Conservation (phyloP, 2,329 filamentous ascomycete species). For the Trichoderma aggressivum region DNA sequence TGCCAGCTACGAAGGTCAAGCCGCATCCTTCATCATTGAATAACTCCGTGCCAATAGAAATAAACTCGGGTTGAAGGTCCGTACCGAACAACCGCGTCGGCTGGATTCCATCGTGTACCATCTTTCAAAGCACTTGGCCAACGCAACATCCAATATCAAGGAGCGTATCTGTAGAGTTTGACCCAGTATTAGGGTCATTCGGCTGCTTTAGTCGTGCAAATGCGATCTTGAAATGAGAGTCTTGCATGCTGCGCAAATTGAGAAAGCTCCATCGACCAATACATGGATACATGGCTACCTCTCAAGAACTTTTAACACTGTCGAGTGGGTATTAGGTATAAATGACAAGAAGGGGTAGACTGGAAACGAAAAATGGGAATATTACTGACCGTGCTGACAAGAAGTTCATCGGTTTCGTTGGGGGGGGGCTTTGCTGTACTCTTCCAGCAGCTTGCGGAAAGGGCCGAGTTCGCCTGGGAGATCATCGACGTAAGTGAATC, state of each 20-base stretch:
- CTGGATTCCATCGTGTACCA: neutral
- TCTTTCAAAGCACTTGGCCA: neutral
- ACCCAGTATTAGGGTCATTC: neutral
- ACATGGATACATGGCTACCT: constrained; percentile 4
- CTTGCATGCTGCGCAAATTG: neutral
- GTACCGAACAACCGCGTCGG: neutral
- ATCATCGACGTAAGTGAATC: neutral
- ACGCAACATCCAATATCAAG: constrained; percentile 1
- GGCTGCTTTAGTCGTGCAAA: neutral
- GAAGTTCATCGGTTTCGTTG: neutral
- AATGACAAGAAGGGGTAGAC: neutral
- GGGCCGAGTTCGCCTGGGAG: neutral
- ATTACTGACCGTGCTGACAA: neutral
- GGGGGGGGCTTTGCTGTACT: neutral
- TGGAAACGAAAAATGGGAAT: neutral
- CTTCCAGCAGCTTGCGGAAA: neutral
- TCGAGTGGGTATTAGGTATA: neutral
- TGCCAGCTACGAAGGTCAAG: neutral
- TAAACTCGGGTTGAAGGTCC: neutral
- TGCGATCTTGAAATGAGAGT: neutral
- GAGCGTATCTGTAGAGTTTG: neutral
- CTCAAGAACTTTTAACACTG: neutral
- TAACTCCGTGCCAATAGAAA: neutral
- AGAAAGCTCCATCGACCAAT: constrained; percentile 6
- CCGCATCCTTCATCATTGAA: neutral